These are phyloP conservation scores for Vararia minispora DNA, from an alignment of 768 basidiomycete genomes.

Conservation along the genomic window DNA sequence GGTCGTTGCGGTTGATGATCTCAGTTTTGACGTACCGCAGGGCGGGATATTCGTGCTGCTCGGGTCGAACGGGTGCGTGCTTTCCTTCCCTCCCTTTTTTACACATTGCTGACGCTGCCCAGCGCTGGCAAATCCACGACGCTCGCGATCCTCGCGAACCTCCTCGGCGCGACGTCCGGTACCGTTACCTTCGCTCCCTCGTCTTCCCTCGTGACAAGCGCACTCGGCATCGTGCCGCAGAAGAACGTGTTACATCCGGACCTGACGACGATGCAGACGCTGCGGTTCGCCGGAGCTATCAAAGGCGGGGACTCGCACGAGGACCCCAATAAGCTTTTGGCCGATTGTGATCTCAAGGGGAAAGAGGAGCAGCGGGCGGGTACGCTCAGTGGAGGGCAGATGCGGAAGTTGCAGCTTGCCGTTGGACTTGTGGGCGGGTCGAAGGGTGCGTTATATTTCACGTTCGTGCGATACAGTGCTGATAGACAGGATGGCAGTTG, in stretches of 20 bases:
- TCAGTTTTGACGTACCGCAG: slow-evolving; percentile 60
- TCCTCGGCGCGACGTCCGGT: slow-evolving; percentile 49
- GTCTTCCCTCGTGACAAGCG: slow-evolving; percentile 41
- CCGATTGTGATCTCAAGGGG: slow-evolving; percentile 61
- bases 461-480: neutral
- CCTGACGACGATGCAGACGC: slow-evolving; percentile 60
- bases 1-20: slow-evolving; percentile 54
- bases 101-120: neutral
- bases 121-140: slow-evolving; percentile 74
- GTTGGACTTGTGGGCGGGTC: slow-evolving; percentile 72
- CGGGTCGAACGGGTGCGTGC: slow-evolving; percentile 52
- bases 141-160: slow-evolving; percentile 53
- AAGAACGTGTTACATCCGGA: slow-evolving; percentile 78
- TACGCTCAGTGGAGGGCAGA: slow-evolving; percentile 71
- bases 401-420: slow-evolving; percentile 74
- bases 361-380: slow-evolving; percentile 58
- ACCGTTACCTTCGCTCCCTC: slow-evolving; percentile 46
- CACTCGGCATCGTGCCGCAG: slow-evolving; percentile 70
- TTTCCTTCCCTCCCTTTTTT: neutral
- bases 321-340: slow-evolving; percentile 51
- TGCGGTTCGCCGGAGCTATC: slow-evolving; percentile 61
- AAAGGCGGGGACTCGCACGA: slow-evolving; percentile 50
- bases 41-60: slow-evolving; percentile 68
- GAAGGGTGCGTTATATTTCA: slow-evolving; percentile 33
- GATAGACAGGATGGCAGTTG: slow-evolving; percentile 8